Base-by-base conservation (phyloP, 148 eudicot species). In the Rhododendron ferrugineum region DNA sequence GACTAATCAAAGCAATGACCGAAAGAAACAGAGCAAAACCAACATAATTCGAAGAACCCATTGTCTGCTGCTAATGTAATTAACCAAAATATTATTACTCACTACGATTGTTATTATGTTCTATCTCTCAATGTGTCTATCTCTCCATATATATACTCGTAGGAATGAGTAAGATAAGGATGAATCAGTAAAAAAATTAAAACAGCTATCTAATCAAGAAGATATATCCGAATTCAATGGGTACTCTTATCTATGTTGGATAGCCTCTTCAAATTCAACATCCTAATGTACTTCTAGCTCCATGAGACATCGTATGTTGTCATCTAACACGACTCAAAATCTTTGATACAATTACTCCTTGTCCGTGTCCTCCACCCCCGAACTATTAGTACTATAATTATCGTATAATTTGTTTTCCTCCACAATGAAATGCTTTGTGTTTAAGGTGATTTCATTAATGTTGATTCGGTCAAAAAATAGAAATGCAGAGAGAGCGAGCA, bases 21-120 rank as follows among this genome's bases (percentile, higher is more conserved):
- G 86, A 44, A 62, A 82, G 76, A 62, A 82, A 83, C 26, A 81
- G 5, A 37, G 49, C 73, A 82, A 86, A 88, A 85, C 58, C 16
- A 85, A 72, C 68, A 72, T 4, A 13, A 13, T 3, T 70, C 37
- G 3, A 70, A 70, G 20, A 30, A 30, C 37, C 22, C 75, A 70
- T 70, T 70, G 2, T 28, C 64, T 58, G n/a, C 64, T 58, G n/a
- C 64, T 58, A 20, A 20, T 56, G 62, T 56, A 52, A n/a, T n/a
- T 32, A 54, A 58, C 66, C 66, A 60, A 22, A 60, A 6, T n/a
- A 2, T 6, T 64, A 64, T 11, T 7, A 5, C 42, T 40, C 42
- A 40, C 3, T 62, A 9, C 9, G 30, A 23, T 68, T 11, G 23
- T 60, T 5, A 22, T 22, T 20, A 60, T 70, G 18, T 11, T 70